Evolutionary conservation across 768 basidiomycete species (phyloP), one percentile per base, ranked within the genome.

Genomic region (Hygrophoropsis aurantiaca): DNA sequence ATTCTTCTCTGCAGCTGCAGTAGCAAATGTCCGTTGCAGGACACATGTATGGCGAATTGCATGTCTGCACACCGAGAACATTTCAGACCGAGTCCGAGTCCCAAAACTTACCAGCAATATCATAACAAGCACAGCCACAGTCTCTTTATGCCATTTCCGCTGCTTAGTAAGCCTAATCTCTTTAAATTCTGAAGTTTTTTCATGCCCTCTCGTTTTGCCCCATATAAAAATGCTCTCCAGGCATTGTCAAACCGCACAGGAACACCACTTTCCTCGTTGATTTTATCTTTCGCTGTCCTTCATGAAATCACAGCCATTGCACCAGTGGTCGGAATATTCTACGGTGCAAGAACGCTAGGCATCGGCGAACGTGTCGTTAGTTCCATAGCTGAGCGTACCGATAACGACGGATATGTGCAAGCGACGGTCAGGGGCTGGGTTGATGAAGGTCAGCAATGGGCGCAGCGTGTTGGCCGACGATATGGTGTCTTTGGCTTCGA

Each of bases 281-380:
- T 52, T 53, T 79, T 8, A 53, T 90, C 92, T 0, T 95, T 97
- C 54, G 82, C 79, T 5, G 68, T 94, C 44, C 73, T 97, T 2
- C 94, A 97, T 59, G 93, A 97, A 60, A 53, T 90, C 10, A 93
- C 91, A 0, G 91, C 93, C 0, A 59, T 94, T 42, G 73, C 82
- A 0, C 90, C 93, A 2, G 74, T 94, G 23, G 76, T 85, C 4
- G 78, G 81, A 27, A 61, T 89, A 32, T 95, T 92, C 64, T 90
- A 81, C 58, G 72, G 74, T 0, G 81, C 90, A 8, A 73, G 85
- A 26, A 62, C 77, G 4, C 55, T 89, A 1, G 87, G 86, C 3
- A 62, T 89, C 19, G 93, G 94, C 0, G 83, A 87, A 44, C 69
- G 65, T 32, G 63, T 90, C 47, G 79, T 92, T 21, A 60, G 67